Evolutionary conservation across 2,329 filamentous ascomycete genomes (phyloP).

Genomic region (Cordyceps javanica): DNA sequence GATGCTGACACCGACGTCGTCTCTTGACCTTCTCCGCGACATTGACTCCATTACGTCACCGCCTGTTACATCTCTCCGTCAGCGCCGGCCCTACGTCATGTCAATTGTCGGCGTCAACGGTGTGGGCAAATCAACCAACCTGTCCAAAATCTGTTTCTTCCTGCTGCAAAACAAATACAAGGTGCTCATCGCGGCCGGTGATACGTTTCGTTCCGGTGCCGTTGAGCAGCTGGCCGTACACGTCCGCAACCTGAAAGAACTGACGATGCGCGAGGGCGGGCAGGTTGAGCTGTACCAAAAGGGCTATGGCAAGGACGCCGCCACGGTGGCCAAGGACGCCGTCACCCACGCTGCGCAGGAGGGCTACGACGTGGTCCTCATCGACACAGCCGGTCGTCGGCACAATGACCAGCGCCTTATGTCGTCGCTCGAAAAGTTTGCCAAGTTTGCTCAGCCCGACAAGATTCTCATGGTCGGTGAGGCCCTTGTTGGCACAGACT

Average conservation of each 20-base stretch:
- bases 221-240: constrained; percentile 97
- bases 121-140: constrained; percentile 94
- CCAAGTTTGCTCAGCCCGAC: constrained; percentile 89
- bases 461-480: constrained; percentile 94
- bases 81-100: constrained; percentile 83
- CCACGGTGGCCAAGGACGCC: constrained; percentile 89
- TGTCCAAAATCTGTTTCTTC: constrained; percentile 98
- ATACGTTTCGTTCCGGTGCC: constrained; percentile 94
- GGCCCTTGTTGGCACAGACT: constrained; percentile 91
- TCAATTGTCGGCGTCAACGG: constrained; percentile 98
- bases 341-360: constrained; percentile 71
- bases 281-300: constrained; percentile 90
- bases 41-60: constrained; percentile 74
- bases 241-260: constrained; percentile 85
- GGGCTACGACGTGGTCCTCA: constrained; percentile 86
- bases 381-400: constrained; percentile 89
- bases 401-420: constrained; percentile 96
- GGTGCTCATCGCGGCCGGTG: constrained; percentile 87
- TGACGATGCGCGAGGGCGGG: constrained; percentile 76
- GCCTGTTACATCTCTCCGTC: constrained; percentile 54
- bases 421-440: constrained; percentile 95
- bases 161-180: constrained; percentile 94
- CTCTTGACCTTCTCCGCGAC: constrained; percentile 87
- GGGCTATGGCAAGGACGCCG: constrained; percentile 96
- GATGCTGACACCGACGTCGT: constrained; percentile 92